These are phyloP conservation scores for Lactarius hatsudake DNA, from an alignment of 768 basidiomycete species.

Conservation along the genomic window DNA sequence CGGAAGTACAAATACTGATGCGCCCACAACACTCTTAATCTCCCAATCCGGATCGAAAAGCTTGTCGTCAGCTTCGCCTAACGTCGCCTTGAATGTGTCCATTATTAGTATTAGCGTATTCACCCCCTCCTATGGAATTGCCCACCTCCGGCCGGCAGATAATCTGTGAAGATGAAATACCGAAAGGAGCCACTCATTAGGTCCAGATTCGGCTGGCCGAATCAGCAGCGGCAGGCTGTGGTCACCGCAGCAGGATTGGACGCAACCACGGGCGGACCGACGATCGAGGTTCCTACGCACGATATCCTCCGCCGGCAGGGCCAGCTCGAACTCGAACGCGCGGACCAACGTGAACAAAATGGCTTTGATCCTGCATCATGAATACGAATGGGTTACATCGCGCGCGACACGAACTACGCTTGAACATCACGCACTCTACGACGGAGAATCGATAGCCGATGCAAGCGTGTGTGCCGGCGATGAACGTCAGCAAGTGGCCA, in stretches of 20 bases:
- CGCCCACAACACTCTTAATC: no score
- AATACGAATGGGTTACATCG: background rate
- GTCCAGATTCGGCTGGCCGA: constrained; percentile 13
- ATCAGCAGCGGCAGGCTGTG: constrained; percentile 25
- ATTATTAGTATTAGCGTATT: no score
- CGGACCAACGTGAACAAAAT: constrained; percentile 29
- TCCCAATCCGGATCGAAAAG: no score
- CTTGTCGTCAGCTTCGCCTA: no score
- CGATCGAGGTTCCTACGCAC: constrained; percentile 13
- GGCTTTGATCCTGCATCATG: constrained; percentile 29
- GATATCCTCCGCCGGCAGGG: constrained; percentile 24
- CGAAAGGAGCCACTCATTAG: no score
- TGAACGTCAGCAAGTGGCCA: constrained; percentile 31
- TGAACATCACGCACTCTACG: constrained; percentile 27
- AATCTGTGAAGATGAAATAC: background rate
- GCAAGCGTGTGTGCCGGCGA: constrained; percentile 33
- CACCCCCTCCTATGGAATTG: background rate
- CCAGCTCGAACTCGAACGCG: constrained; percentile 27
- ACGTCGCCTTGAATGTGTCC: no score
- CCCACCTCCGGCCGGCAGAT: background rate
- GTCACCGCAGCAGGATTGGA: constrained; percentile 17
- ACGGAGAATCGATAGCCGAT: constrained; percentile 34
- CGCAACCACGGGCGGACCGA: constrained; percentile 21
- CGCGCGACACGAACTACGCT: background rate
- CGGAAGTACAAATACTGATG: no score